A percentile compares a stretch with the other conserved stretches of the same genome.
Conservation (phyloP, 768 basidiomycete genomes). For the Hygrocybe punicea region DNA sequence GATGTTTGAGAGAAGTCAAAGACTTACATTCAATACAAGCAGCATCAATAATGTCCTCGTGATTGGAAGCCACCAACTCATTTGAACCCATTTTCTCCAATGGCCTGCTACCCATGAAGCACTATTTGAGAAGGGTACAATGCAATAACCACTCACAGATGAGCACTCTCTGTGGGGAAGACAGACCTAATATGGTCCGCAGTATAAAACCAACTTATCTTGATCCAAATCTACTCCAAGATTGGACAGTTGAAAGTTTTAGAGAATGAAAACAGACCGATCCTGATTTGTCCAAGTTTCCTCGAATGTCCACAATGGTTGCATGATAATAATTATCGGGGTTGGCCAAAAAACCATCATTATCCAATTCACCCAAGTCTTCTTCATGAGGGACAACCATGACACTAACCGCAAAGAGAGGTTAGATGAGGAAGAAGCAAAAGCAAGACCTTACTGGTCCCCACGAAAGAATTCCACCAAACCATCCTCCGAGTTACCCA, state of each 20-base stretch:
- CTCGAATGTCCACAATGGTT: not conserved
- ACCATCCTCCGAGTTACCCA: not conserved
- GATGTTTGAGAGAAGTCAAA: not conserved
- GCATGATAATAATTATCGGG: not conserved
- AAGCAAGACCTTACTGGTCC: not conserved
- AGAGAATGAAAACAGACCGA: not conserved
- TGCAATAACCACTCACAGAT: not conserved
- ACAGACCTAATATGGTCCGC: not conserved
- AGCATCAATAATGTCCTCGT: not conserved
- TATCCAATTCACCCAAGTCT: not conserved
- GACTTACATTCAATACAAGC: not conserved
- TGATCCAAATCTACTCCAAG: not conserved
- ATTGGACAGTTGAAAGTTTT: not conserved
- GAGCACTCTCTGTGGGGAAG: not conserved
- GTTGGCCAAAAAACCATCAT: not conserved
- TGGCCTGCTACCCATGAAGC: not conserved
- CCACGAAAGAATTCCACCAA: not conserved
- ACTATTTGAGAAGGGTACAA: not conserved
- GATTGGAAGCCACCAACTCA: not conserved
- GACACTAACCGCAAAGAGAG: not conserved
- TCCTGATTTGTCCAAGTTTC: not conserved
- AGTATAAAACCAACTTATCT: not conserved
- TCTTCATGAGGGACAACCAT: not conserved
- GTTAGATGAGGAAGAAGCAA: not conserved
- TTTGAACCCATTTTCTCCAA: not conserved